Evolutionary conservation across 352 stramenopile species (phyloP).

Genomic region (Phytophthora pinifolia): DNA sequence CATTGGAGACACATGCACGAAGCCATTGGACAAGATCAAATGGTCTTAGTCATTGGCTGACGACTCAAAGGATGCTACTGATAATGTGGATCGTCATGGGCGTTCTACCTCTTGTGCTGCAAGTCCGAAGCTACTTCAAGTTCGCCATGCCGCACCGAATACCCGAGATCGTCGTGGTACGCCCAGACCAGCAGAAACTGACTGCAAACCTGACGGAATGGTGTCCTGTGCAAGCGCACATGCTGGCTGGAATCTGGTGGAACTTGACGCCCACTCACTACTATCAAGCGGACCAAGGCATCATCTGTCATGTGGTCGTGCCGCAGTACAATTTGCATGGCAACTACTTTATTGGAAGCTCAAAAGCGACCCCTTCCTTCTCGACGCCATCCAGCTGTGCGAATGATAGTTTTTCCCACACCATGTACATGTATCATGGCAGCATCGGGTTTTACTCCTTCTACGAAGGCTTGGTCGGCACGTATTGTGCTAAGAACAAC

Average conservation of each 20-base stretch:
- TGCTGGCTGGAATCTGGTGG: constrained; percentile 22
- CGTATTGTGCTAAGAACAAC: constrained; percentile 1
- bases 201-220: constrained; percentile 1
- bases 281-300: background rate
- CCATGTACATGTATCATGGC: constrained; percentile 7
- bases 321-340: constrained; percentile 25
- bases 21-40: too few relatives aligned
- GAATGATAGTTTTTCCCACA: constrained; percentile 2
- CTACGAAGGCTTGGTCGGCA: constrained; percentile 4
- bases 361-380: background rate
- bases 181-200: background rate
- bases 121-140: constrained; percentile 17
- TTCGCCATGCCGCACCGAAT: constrained; percentile 22
- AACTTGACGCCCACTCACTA: constrained; percentile 19
- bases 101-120: constrained; percentile 9
- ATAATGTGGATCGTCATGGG: constrained; percentile 10
- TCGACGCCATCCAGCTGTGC: constrained; percentile 9
- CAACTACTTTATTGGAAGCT: constrained; percentile 11
- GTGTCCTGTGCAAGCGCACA: constrained; percentile 13
- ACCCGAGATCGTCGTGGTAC: constrained; percentile 5
- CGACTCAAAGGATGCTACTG: background rate
- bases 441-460: constrained; percentile 12
- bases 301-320: constrained; percentile 13
- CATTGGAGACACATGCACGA: too few relatives aligned
- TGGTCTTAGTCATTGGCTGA: background rate